These are phyloP conservation scores for Oryza australiensis DNA, from an alignment of 176 grass and related monocot species.

Conservation along the genomic window DNA sequence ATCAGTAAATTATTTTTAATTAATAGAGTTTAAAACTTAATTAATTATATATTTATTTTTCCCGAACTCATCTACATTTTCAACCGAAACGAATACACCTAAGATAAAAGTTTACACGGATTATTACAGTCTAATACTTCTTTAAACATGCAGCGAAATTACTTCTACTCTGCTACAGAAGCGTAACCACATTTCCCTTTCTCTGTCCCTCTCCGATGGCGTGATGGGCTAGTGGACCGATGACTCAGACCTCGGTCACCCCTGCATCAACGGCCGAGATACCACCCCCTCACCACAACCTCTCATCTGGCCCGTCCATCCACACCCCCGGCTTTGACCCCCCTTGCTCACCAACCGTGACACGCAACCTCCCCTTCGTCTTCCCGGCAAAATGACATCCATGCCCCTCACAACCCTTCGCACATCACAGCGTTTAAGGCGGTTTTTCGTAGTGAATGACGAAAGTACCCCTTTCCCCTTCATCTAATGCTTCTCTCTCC, in stretches of 20 bases:
- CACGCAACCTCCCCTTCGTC: conserved; percentile 25
- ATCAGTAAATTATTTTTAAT: too few species aligned
- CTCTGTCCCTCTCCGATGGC: conserved; percentile 17
- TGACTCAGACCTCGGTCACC: not conserved
- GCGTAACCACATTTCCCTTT: not conserved
- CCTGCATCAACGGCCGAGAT: not conserved
- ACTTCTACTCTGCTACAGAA: not conserved
- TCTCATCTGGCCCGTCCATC: conserved; percentile 2
- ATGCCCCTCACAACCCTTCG: not conserved
- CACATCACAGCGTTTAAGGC: not conserved
- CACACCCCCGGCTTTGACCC: conserved; percentile 12
- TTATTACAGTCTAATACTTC: too few species aligned
- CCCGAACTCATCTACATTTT: too few species aligned
- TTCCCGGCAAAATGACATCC: conserved; percentile 8
- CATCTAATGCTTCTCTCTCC: not conserved
- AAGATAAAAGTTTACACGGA: too few species aligned
- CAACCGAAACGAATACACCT: too few species aligned
- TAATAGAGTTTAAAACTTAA: too few species aligned
- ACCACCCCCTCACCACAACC: not conserved
- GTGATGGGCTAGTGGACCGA: conserved; percentile 2
- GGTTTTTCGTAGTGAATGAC: not conserved
- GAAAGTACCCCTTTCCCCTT: not conserved
- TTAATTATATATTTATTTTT: too few species aligned
- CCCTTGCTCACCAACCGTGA: conserved; percentile 22
- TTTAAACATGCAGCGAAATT: not conserved